These are phyloP conservation scores for Lavandula angustifolia DNA, from an alignment of 257 asterid genomes.

Conservation along the genomic window DNA sequence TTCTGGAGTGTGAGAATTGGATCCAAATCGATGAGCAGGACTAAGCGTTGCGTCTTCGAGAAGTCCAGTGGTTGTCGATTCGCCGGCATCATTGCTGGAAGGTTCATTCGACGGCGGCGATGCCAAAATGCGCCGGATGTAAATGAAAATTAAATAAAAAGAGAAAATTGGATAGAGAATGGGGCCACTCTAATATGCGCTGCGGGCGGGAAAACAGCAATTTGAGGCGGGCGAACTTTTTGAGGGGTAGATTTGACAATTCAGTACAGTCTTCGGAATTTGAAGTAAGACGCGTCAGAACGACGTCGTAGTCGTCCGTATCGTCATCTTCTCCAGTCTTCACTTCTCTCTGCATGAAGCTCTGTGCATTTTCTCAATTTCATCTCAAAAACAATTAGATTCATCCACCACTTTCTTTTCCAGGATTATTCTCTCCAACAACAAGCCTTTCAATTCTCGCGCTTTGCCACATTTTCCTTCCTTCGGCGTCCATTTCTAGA, in stretches of 20 bases:
- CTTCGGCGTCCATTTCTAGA: slow-evolving; percentile 39
- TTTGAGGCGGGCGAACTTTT: slow-evolving; percentile 41
- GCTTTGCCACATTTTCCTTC: slow-evolving; percentile 26
- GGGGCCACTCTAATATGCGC: slow-evolving; percentile 37
- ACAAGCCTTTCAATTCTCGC: slow-evolving; percentile 33
- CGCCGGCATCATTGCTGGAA: slow-evolving; percentile 47
- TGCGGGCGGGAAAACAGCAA: slow-evolving; percentile 49
- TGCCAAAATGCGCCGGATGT: slow-evolving; percentile 32
- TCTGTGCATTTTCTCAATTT: not conserved
- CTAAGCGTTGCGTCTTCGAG: slow-evolving; percentile 65
- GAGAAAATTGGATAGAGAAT: not conserved
- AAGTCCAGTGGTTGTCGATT: slow-evolving; percentile 43
- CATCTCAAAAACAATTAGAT: not conserved
- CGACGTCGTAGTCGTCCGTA: slow-evolving; percentile 49
- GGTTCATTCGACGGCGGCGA: slow-evolving; percentile 22
- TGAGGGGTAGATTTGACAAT: slow-evolving; percentile 20
- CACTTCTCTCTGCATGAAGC: slow-evolving; percentile 32
- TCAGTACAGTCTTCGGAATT: too few relatives aligned
- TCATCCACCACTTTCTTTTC: slow-evolving; percentile 24
- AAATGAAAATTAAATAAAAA: not conserved
- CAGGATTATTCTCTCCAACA: slow-evolving; percentile 31
- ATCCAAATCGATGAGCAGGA: slow-evolving; percentile 74
- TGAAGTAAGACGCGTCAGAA: not conserved
- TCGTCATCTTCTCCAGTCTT: slow-evolving; percentile 44
- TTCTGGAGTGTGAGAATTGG: slow-evolving; percentile 58